These are phyloP conservation scores for Pseudodiploospora longispora DNA, from an alignment of 2,329 filamentous ascomycete species.

Conservation along the genomic window DNA sequence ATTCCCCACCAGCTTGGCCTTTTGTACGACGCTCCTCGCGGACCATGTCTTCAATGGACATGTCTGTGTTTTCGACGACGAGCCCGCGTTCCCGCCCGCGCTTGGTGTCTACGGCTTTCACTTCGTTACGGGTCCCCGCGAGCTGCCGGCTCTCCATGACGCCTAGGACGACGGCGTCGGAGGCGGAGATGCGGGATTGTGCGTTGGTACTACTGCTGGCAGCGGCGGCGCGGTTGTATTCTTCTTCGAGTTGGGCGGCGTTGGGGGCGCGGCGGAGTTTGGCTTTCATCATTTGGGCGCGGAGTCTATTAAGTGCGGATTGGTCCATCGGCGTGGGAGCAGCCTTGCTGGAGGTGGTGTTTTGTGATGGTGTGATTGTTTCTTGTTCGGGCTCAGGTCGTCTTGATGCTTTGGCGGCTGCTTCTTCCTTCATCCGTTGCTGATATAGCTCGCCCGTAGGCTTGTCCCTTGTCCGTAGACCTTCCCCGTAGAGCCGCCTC, in stretches of 20 bases:
- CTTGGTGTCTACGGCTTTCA: slow-evolving; percentile 69
- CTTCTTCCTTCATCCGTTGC: slow-evolving; percentile 59
- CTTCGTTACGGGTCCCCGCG: slow-evolving; percentile 64
- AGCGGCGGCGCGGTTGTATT: slow-evolving; percentile 72
- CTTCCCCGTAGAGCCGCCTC: slow-evolving; percentile 71
- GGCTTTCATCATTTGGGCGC: slow-evolving; percentile 93
- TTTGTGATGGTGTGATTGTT: slow-evolving; percentile 46
- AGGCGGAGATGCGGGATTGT: slow-evolving; percentile 47
- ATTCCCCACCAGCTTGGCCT: slow-evolving; percentile 70
- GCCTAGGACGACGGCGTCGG: slow-evolving; percentile 63
- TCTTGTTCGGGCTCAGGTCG: slow-evolving; percentile 40
- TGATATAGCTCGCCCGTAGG: slow-evolving; percentile 81
- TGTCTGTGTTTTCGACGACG: slow-evolving; percentile 88
- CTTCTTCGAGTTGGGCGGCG: slow-evolving; percentile 66
- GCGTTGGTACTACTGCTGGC: slow-evolving; percentile 54
- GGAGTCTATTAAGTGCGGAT: slow-evolving; percentile 78
- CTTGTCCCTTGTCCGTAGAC: slow-evolving; percentile 77
- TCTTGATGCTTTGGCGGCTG: slow-evolving; percentile 24
- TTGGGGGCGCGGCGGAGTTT: slow-evolving; percentile 74
- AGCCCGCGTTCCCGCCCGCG: slow-evolving; percentile 76
- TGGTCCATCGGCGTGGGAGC: slow-evolving; percentile 54
- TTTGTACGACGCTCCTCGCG: slow-evolving; percentile 84
- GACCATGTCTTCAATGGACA: slow-evolving; percentile 95
- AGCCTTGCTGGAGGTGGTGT: slow-evolving; percentile 2
- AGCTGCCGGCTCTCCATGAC: slow-evolving; percentile 87